phyloP scores from a whole-genome alignment of 2,329 filamentous ascomycete species.

The Xylariales sp. region DNA sequence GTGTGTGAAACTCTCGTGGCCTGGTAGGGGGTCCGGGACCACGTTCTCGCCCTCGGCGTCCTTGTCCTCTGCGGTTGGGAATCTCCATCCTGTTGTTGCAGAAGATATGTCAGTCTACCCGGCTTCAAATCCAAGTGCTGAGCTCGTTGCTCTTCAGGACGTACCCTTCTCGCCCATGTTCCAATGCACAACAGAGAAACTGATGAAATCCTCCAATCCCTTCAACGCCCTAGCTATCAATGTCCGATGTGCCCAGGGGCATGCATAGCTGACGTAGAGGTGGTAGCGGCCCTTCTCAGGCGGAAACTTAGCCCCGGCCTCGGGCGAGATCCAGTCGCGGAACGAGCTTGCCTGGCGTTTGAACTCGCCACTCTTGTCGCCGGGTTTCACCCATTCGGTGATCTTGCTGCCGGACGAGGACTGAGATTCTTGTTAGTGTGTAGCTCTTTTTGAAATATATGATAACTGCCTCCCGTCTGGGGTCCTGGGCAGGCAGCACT shows the following conservation, averaged over 20 bases:
- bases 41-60: conserved; percentile 57
- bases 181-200: conserved; percentile 85
- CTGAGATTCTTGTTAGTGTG: too few species aligned
- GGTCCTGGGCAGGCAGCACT: too few species aligned
- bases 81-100: conserved; percentile 67
- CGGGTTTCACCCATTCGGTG: conserved; percentile 77
- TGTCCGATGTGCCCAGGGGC: conserved; percentile 87
- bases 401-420: conserved; percentile 44
- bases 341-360: conserved; percentile 83
- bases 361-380: conserved; percentile 83
- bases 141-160: conserved; percentile 10
- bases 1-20: conserved; percentile 63
- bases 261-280: conserved; percentile 90
- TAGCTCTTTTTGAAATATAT: too few species aligned
- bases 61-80: conserved; percentile 58
- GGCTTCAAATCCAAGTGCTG: too few species aligned
- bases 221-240: conserved; percentile 88
- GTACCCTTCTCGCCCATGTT: conserved; percentile 62
- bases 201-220: conserved; percentile 81
- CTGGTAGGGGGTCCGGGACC: conserved; percentile 62
- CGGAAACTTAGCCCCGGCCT: conserved; percentile 69
- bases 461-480: too few species aligned
- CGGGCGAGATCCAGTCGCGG: conserved; percentile 71
- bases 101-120: background rate
- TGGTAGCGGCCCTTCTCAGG: conserved; percentile 89